Conservation (phyloP, 306 rosid genomes). For the Mimosa bimucronata region DNA sequence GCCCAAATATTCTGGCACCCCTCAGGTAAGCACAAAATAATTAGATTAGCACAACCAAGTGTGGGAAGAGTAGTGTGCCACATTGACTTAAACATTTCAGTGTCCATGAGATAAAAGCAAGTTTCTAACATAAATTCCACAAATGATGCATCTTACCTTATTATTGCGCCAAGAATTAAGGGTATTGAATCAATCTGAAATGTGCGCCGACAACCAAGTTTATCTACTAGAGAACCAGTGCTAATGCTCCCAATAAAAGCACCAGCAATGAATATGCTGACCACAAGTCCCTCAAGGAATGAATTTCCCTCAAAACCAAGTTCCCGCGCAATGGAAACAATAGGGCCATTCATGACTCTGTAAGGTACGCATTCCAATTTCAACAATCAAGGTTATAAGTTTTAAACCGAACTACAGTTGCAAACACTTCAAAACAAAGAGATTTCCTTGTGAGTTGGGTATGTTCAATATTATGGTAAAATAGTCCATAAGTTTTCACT, state of each 20-base stretch:
- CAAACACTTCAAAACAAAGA: neutral
- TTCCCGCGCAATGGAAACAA: constrained; percentile 77
- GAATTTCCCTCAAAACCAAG: constrained; percentile 88
- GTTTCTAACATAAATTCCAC: constrained; percentile 3
- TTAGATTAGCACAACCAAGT: neutral
- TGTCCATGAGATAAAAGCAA: constrained; percentile 10
- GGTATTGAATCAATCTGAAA: constrained; percentile 79
- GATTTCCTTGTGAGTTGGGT: neutral
- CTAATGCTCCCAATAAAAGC: constrained; percentile 87
- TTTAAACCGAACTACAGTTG: neutral
- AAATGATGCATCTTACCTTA: constrained; percentile 54
- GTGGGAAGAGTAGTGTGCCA: neutral
- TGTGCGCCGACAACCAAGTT: constrained; percentile 81
- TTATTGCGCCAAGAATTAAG: constrained; percentile 75
- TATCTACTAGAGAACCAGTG: constrained; percentile 74
- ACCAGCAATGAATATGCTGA: constrained; percentile 86
- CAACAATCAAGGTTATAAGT: neutral
- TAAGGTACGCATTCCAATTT: constrained; percentile 35
- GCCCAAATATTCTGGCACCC: neutral
- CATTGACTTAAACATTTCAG: constrained; percentile 27
- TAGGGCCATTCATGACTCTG: constrained; percentile 93
- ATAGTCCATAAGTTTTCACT: neutral
- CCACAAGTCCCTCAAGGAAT: constrained; percentile 82
- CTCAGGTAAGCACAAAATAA: neutral
- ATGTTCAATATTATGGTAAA: neutral